phyloP scores from a whole-genome alignment of 345 rosid genomes.

The Eucalyptus rudis region DNA sequence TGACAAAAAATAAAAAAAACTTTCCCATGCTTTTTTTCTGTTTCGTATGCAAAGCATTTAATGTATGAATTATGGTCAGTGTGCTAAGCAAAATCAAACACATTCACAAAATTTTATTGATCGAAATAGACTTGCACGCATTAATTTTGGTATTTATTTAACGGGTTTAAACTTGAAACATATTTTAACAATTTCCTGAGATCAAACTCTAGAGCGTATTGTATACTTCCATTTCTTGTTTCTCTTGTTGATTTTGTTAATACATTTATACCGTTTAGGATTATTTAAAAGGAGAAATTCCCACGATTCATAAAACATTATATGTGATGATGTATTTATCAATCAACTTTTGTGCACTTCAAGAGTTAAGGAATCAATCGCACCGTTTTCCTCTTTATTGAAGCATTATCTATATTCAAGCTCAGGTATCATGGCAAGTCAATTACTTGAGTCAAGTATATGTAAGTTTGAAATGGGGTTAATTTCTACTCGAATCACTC shows the following conservation, averaged over 20 bases:
- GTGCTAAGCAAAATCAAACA: background rate
- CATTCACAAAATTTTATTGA: no score
- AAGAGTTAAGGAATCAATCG: background rate
- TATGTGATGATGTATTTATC: background rate
- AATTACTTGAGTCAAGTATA: background rate
- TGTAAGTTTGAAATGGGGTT: background rate
- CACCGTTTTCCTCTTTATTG: background rate
- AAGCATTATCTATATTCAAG: background rate
- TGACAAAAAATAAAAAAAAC: no score
- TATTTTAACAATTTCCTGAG: background rate
- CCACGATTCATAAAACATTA: background rate
- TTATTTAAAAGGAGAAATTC: background rate
- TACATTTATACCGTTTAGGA: background rate
- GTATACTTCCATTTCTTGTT: background rate
- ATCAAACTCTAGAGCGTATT: background rate
- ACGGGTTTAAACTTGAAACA: background rate
- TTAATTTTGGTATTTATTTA: background rate
- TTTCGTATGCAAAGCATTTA: background rate
- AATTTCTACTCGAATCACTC: background rate
- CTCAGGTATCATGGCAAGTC: background rate
- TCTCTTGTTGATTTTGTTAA: background rate
- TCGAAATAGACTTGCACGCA: background rate
- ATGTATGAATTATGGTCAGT: background rate
- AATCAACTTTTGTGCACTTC: background rate
- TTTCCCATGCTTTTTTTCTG: no score